Evolutionary conservation across 805 yeast genomes (phyloP).

Genomic region (Starmerella davenportii): DNA sequence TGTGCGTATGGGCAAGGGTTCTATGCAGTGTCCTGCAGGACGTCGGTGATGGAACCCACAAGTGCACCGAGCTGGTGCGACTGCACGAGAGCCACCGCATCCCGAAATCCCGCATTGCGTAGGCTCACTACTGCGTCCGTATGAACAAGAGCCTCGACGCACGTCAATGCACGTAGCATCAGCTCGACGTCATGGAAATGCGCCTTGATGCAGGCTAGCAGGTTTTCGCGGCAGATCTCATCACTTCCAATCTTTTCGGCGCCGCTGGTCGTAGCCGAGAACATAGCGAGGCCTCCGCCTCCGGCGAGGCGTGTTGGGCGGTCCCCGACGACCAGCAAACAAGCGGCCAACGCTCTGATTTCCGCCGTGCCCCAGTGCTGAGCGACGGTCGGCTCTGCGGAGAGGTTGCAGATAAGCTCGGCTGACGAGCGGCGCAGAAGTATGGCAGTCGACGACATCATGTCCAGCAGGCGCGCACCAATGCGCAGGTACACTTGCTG

Average conservation of each 20-base stretch:
- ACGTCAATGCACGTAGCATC: slow-evolving; percentile 19
- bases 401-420: slow-evolving; percentile 47
- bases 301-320: slow-evolving; percentile 23
- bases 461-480: background rate
- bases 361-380: background rate
- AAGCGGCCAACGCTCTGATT: slow-evolving; percentile 19
- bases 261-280: slow-evolving; percentile 25
- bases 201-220: slow-evolving; percentile 14
- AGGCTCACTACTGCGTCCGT: slow-evolving; percentile 11
- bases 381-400: background rate
- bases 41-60: too few relatives aligned
- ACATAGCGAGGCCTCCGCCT: slow-evolving; percentile 26
- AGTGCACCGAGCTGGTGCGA: too few relatives aligned
- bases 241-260: slow-evolving; percentile 18
- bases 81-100: too few relatives aligned
- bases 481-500: background rate
- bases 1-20: too few relatives aligned
- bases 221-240: slow-evolving; percentile 16
- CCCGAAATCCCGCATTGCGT: too few relatives aligned
- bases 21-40: too few relatives aligned
- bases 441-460: slow-evolving; percentile 29
- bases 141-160: slow-evolving; percentile 13
- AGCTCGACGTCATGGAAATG: slow-evolving; percentile 17
- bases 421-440: slow-evolving; percentile 40
- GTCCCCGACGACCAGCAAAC: slow-evolving; percentile 21